Base-by-base conservation (phyloP, 306 rosid species). In the Chamaecrista fasciculata region DNA sequence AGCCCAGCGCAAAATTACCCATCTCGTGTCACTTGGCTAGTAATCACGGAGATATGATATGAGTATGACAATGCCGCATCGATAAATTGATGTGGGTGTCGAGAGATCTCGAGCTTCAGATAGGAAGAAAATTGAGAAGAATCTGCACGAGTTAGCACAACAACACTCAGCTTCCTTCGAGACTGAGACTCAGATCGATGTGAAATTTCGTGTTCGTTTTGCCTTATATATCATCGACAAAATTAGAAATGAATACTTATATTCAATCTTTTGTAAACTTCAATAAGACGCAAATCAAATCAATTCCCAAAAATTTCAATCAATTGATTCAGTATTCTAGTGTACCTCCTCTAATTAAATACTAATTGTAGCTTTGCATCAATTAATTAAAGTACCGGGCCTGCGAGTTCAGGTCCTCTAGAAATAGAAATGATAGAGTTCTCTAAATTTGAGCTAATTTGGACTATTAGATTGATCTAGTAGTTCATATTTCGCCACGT, bases 1-100 rank as follows among this genome's bases (percentile, higher is more conserved):
- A 82, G 61, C 80, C 65, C 73, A 82, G 23, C 14, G 73, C 64
- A 46, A 82, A 59, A 59, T 70, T 70, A 12, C 66, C 83, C 83
- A 82, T 78, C 4, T 78, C 7, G n/a, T 8, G 28, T 56, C 37
- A 36, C 70, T 64, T 49, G 23, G 36, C 66, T 57, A 39, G 70
- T 11, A 31, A 37, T 52, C 34, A 12, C 36, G 49, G 55, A 16
- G 26, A 63, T 9, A 31, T 58, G n/a, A 39, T 37, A 62, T 24
- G 47, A 29, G 39, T 36, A 62, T 23, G 47, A 31, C 40, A 70
- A 24, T 21, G 51, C 21, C 39, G 65, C 62, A 29, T 66, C 57
- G n/a, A n/a, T n/a, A n/a, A 49, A 37, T 15, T 49, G 58, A 39
- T 20, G 40, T n/a, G 20, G 26, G 7, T 2, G 31, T 58, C 24